phyloP scores from a whole-genome alignment of 495 filamentous ascomycete species.

The Ascobolus immersus region DNA sequence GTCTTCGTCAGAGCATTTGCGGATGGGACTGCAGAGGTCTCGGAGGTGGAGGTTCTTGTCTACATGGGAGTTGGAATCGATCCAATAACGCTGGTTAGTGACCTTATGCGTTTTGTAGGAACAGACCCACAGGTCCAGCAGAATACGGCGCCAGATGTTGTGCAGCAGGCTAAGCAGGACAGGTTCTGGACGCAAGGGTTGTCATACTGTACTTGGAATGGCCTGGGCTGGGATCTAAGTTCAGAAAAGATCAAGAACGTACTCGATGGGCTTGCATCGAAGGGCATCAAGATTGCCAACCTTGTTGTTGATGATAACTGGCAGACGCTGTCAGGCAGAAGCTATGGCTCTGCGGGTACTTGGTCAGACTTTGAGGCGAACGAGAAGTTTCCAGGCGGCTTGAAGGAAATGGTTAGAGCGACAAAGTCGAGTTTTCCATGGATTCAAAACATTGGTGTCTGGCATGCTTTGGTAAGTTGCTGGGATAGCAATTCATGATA shows the following conservation, averaged over 20 bases:
- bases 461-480: constrained; percentile 95
- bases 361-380: constrained; percentile 95
- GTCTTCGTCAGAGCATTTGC: constrained; percentile 44
- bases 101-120: constrained; percentile 23
- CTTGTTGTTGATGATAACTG: constrained; percentile 93
- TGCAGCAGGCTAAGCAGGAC: constrained; percentile 23
- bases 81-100: constrained; percentile 47
- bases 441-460: constrained; percentile 69
- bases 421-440: constrained; percentile 48
- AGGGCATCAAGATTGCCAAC: constrained; percentile 19
- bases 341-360: no score
- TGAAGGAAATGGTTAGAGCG: constrained; percentile 37
- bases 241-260: constrained; percentile 55
- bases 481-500: no score
- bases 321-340: constrained; percentile 71
- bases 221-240: constrained; percentile 52
- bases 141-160: constrained; percentile 19
- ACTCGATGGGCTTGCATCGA: constrained; percentile 31
- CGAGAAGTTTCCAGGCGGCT: constrained; percentile 50
- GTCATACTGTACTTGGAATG: constrained; percentile 70
- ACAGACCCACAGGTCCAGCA: constrained; percentile 10
- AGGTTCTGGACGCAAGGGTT: constrained; percentile 63
- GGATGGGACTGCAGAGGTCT: constrained; percentile 37
- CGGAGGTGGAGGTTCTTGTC: constrained; percentile 30
- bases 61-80: constrained; percentile 46